phyloP scores from a whole-genome alignment of 441 rosid species.

The Brassica hybrid region DNA sequence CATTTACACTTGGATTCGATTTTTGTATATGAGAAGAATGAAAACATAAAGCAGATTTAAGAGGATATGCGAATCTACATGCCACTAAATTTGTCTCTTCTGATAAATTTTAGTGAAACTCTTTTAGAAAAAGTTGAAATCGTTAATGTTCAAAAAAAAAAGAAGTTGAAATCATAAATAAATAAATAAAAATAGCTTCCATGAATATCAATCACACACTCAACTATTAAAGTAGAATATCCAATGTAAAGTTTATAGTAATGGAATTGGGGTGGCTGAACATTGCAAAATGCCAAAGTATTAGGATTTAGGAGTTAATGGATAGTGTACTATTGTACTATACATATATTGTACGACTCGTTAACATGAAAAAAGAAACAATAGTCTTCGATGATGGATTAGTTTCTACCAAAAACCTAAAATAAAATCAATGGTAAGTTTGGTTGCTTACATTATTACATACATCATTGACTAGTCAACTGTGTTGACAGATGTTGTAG shows the following conservation, averaged over 20 bases:
- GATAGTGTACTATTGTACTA: conserved; percentile 12
- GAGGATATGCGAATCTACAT: conserved; percentile 35
- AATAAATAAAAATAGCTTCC: conserved; percentile 13
- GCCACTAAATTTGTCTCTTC: conserved; percentile 18
- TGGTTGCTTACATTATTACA: not conserved
- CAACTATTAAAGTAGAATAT: not conserved
- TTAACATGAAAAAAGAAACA: not conserved
- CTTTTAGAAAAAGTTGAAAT: not conserved
- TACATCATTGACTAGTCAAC: conserved; percentile 26
- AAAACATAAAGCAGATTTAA: conserved; percentile 27
- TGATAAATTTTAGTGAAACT: not conserved
- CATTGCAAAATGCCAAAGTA: not conserved
- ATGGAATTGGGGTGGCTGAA: conserved; percentile 24
- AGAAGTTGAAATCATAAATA: not conserved
- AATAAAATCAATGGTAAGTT: not conserved
- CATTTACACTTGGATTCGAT: conserved; percentile 16
- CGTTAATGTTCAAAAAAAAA: no score
- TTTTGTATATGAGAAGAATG: conserved; percentile 10
- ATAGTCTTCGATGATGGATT: no score
- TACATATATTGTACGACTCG: conserved; percentile 18
- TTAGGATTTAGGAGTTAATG: conserved; percentile 3
- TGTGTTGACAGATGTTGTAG: conserved; percentile 18
- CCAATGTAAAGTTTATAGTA: not conserved
- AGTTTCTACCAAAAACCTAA: not conserved
- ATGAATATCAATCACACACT: not conserved